phyloP scores from a whole-genome alignment of 306 rosid species.

The Trichosanthes truncata region DNA sequence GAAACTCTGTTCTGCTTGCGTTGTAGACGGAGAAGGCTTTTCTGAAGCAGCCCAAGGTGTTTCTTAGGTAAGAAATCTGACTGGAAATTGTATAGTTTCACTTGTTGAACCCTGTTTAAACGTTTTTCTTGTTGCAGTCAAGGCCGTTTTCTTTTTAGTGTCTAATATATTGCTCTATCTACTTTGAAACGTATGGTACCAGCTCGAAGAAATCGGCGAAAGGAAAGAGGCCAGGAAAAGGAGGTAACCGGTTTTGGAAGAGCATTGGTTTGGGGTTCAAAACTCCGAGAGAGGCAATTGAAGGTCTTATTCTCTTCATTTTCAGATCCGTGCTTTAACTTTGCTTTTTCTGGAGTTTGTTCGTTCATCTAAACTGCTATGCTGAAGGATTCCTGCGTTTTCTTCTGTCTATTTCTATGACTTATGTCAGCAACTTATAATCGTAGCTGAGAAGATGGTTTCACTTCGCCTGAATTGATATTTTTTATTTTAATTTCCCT shows the following conservation, averaged over 20 bases:
- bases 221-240: constrained; percentile 60
- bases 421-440: background rate
- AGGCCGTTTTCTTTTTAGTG: background rate
- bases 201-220: constrained; percentile 54
- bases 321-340: background rate
- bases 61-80: constrained; percentile 27
- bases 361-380: background rate
- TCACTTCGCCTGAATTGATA: background rate
- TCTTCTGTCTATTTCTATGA: background rate
- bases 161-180: background rate
- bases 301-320: constrained; percentile 20
- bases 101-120: too few relatives aligned
- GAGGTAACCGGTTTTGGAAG: constrained; percentile 56
- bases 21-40: constrained; percentile 68
- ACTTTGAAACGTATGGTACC: background rate
- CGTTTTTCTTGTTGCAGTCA: background rate
- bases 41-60: constrained; percentile 69
- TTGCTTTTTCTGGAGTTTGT: background rate
- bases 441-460: background rate
- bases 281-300: constrained; percentile 54
- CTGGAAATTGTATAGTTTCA: too few relatives aligned
- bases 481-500: background rate
- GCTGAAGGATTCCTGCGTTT: background rate
- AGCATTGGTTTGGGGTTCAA: constrained; percentile 51
- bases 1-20: background rate